Evolutionary conservation across 306 rosid genomes (phyloP).

Genomic region (Medicago ruthenica): DNA sequence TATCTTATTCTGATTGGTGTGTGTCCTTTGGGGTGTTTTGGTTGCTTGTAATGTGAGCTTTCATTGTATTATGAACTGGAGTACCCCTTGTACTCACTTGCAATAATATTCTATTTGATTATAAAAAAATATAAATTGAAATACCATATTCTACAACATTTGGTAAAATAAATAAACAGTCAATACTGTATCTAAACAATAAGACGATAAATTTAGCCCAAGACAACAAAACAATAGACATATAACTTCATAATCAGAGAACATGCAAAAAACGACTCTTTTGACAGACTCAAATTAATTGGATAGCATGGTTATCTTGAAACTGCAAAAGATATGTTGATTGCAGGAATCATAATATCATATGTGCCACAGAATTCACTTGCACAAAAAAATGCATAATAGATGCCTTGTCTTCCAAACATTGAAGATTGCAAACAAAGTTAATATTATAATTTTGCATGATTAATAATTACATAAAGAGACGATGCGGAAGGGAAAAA

Average conservation of each 20-base stretch:
- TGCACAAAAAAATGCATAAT: constrained; percentile 15
- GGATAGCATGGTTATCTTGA: not conserved
- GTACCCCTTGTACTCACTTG: no score
- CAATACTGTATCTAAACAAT: constrained; percentile 14
- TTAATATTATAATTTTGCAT: not conserved
- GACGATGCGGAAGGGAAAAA: constrained; percentile 10
- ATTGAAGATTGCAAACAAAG: not conserved
- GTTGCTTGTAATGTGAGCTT: no score
- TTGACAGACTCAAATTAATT: not conserved
- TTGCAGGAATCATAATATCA: not conserved
- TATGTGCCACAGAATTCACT: not conserved
- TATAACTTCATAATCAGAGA: constrained; percentile 2
- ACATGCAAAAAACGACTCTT: not conserved
- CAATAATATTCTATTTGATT: no score
- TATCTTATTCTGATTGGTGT: no score
- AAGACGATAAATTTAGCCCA: not conserved
- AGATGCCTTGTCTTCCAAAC: not conserved
- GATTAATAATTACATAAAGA: not conserved
- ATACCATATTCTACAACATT: constrained; percentile 23
- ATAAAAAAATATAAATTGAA: not conserved
- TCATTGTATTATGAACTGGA: no score
- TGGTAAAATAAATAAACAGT: constrained; percentile 15
- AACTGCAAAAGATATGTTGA: constrained; percentile 11
- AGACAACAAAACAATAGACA: not conserved
- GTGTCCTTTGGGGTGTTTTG: no score